phyloP scores from a whole-genome alignment of 169 alveolate genomes.

The Cryptosporidium muris region DNA sequence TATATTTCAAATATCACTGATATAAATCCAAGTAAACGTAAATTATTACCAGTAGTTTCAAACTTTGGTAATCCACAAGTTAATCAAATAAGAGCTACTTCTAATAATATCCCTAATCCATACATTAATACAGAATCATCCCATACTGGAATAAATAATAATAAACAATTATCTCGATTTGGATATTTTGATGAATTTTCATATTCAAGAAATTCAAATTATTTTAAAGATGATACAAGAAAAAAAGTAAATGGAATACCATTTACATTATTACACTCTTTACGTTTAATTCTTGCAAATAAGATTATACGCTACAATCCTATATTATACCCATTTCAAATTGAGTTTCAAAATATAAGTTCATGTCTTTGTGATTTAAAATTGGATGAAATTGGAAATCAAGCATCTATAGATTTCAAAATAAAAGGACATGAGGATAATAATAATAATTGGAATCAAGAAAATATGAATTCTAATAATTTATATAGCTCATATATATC shows the following conservation, averaged over 20 bases:
- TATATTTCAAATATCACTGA: no score
- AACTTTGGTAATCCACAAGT: no score
- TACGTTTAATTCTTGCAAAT: slow-evolving; percentile 34
- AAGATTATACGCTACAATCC: slow-evolving; percentile 33
- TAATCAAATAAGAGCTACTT: no score
- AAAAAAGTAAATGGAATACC: background rate
- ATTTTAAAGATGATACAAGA: background rate
- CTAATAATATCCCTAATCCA: slow-evolving; percentile 24
- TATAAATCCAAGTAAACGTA: no score
- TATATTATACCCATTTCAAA: slow-evolving; percentile 46
- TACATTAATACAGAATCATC: slow-evolving; percentile 11
- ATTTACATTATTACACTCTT: slow-evolving; percentile 1
- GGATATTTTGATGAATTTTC: background rate
- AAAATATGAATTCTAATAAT: background rate
- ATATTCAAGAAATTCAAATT: background rate
- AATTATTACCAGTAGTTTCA: no score
- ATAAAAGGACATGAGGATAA: background rate
- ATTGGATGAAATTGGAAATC: slow-evolving; percentile 1
- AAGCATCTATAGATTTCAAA: background rate
- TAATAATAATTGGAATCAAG: background rate
- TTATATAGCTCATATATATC: background rate
- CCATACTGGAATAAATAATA: no score
- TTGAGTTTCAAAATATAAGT: slow-evolving; percentile 8
- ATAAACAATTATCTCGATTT: no score
- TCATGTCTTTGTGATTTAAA: slow-evolving; percentile 23